phyloP scores from a whole-genome alignment of 768 basidiomycete species.

The Cystofilobasidium macerans region DNA sequence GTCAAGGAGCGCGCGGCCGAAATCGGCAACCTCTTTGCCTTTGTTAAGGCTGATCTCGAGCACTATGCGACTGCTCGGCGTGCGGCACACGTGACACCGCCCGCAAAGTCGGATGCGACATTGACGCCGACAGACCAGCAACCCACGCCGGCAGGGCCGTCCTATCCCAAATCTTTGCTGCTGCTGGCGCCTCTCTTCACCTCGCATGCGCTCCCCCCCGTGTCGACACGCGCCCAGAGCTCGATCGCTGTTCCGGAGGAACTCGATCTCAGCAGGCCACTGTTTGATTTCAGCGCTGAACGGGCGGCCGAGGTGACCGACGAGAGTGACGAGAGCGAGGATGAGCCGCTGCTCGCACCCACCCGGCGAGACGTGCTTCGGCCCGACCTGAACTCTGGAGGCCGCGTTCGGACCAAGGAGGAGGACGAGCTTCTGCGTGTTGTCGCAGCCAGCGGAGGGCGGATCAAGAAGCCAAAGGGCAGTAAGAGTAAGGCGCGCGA shows the following conservation, averaged over 20 bases:
- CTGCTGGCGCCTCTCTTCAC: constrained; percentile 67
- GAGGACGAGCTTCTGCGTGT: constrained; percentile 31
- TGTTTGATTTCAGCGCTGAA: constrained; percentile 37
- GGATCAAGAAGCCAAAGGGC: constrained; percentile 32
- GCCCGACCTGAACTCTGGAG: constrained; percentile 33
- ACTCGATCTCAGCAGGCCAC: constrained; percentile 74
- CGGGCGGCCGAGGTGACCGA: constrained; percentile 26
- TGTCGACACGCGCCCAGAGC: constrained; percentile 66
- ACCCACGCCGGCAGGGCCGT: constrained; percentile 33
- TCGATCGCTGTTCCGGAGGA: constrained; percentile 72
- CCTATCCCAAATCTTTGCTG: constrained; percentile 79
- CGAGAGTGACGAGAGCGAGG: constrained; percentile 28
- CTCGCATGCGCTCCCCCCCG: constrained; percentile 71
- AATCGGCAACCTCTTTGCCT: constrained; percentile 75
- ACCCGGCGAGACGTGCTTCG: constrained; percentile 35
- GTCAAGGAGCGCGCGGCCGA: constrained; percentile 73
- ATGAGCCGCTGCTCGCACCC: constrained; percentile 18
- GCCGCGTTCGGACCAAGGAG: constrained; percentile 35
- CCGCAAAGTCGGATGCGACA: constrained; percentile 35
- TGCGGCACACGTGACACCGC: not conserved
- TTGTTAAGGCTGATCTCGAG: constrained; percentile 64
- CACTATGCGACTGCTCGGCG: constrained; percentile 40
- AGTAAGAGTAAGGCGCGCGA: constrained; percentile 45
- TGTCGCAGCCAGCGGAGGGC: constrained; percentile 9
- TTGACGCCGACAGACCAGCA: constrained; percentile 39